Evolutionary conservation across 345 rosid genomes (phyloP), one percentile per base, ranked within the genome.

Genomic region (Eucalyptus globulus): DNA sequence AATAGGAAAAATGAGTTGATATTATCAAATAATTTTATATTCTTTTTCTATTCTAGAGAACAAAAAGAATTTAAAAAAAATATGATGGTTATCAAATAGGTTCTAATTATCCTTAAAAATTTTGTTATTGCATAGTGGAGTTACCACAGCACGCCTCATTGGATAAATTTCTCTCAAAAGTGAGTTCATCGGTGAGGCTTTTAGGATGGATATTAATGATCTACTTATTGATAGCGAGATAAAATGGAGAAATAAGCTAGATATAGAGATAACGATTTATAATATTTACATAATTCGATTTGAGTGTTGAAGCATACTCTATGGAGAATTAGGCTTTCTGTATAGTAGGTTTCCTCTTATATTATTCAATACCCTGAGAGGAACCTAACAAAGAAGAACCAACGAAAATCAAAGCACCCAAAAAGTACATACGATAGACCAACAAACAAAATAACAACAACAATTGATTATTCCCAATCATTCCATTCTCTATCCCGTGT

Each of bases 121-220:
- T 26, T 60, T 27, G 1, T 13, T 6, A 13, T 60, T 60, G 1
- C 31, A 27, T 27, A 0, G 31, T 1, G 16, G 16, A 60, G 69
- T 60, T 60, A 60, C 69, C 69, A 27, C 69, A 7, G 31, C 69
- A 60, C 0, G 8, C 14, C n/a, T 60, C n/a, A 60, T 87, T 56
- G 10, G 93, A 62, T 3, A 90, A 95, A 24, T 88, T 93, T 15
- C 92, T 93, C 12, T 95, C 86, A 65, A 88, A 43, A 65, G 49
- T 60, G 93, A 94, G 81, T 90, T n/a, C 4, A 16, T 62, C 1
- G 37, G 51, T 19, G 0, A 51, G 10, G 88, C 91, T 2, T 60
- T 60, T 60, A 60, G 31, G 31, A 60, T 60, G 31, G 31, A 27
- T 27, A 60, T 60, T 60, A 60, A 60, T 27, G n/a, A 11, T 60